Percentiles rank a stretch among this genome's conserved stretches.
These are phyloP conservation scores for Calonectria hawksworthii DNA, from an alignment of 2,329 filamentous ascomycete genomes.

Conservation along the genomic window DNA sequence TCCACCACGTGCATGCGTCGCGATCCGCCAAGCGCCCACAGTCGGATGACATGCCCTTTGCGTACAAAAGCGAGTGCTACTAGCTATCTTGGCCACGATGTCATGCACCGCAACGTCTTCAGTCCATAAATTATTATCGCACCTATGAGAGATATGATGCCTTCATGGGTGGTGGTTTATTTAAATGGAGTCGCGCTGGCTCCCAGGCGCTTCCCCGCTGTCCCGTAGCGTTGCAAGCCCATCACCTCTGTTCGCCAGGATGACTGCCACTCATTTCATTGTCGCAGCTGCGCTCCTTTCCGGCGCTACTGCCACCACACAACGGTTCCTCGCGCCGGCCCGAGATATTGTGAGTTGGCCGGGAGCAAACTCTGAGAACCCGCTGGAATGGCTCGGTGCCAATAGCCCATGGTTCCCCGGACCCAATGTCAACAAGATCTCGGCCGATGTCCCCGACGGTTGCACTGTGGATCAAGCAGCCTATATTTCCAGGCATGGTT, in stretches of 20 bases:
- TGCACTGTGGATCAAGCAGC: slow-evolving; percentile 73
- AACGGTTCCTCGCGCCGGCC: slow-evolving; percentile 15
- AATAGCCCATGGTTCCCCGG: slow-evolving; percentile 48
- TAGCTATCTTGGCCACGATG: slow-evolving; percentile 2
- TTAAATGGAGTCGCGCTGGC: background rate
- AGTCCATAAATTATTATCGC: background rate
- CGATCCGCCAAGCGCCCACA: background rate
- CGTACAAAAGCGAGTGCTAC: background rate
- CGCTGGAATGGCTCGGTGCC: slow-evolving; percentile 25
- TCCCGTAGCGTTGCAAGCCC: background rate
- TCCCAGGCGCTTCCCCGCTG: too few relatives aligned
- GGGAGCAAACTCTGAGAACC: slow-evolving; percentile 12
- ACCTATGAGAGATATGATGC: background rate
- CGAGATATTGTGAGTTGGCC: slow-evolving; percentile 23
- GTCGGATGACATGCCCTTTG: slow-evolving; percentile 9
- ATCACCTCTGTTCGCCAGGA: background rate
- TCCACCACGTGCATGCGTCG: slow-evolving; percentile 9
- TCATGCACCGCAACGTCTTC: background rate
- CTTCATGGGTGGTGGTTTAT: background rate
- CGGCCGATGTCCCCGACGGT: slow-evolving; percentile 65
- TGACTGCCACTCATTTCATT: background rate
- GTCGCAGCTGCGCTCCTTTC: background rate
- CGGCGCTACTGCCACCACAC: background rate
- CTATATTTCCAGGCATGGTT: slow-evolving; percentile 73
- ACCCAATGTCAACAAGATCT: slow-evolving; percentile 69